Base-by-base conservation (phyloP, 2,329 filamentous ascomycete genomes). In the Cytospora piceae region DNA sequence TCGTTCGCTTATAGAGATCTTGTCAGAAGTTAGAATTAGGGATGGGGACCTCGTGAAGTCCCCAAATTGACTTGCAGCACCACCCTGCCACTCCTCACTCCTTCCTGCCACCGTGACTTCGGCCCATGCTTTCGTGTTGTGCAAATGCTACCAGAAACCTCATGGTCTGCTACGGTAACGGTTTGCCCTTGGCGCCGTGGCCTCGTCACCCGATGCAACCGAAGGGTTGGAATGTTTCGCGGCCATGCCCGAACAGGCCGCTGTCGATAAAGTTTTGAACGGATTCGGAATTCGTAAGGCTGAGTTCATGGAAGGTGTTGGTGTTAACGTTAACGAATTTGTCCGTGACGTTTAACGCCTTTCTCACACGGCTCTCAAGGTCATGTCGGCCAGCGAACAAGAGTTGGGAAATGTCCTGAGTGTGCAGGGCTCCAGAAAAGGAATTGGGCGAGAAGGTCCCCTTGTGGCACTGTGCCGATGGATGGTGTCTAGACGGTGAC, bases 321-420 rank as follows among this genome's bases (percentile, higher is more conserved):
- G 27, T 14, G 15, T 22, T 56, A 53, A 53, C 27, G 29, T 49
- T 54, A 54, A 62, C 60, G 37, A 56, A 57, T 34, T 56, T 51
- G 60, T 7, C 39, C 60, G 60, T 62, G 53, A 62, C 53, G 39
- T 52, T 52, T n/a, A 27, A 22, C 53, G 52, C 22, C n/a, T 5
- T 22, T 49, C 42, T 49, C n/a, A 49, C 20, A 31, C 49, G 60
- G 52, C 37, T 42, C 53, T 39, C 52, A 61, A 58, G n/a, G n/a
- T 64, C 32, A 55, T 64, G 58, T 67, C 66, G 66, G 66, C 60
- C 62, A 53, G 65, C 58, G 61, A 58, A 58, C 42, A 49, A 22
- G n/a, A 49, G 42, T 24, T 49, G 42, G 24, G 42, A n/a, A 46
- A 46, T 46, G 39, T n/a, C 17, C 8, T 46, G 42, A 49, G 20